Conservation (phyloP, 495 filamentous ascomycete genomes). For the Endocarpon pusillum region DNA sequence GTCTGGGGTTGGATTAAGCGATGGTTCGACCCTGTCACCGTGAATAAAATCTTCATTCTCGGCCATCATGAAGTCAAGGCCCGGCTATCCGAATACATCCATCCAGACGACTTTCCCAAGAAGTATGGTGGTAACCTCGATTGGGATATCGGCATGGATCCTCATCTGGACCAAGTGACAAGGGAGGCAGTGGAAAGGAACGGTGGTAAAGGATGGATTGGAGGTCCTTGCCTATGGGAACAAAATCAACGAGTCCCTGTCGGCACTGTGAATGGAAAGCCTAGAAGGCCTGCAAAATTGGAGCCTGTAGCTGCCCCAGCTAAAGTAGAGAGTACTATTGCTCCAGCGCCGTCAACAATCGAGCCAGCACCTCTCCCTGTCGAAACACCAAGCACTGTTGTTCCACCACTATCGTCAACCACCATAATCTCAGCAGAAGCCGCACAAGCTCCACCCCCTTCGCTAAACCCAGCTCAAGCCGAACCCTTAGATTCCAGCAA, state of each 20-base stretch:
- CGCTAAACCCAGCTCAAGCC: not conserved
- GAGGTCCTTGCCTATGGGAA: conserved; percentile 16
- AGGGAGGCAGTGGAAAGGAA: conserved; percentile 24
- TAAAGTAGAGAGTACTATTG: not conserved
- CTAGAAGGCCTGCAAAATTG: conserved; percentile 10
- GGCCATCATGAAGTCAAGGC: conserved; percentile 46
- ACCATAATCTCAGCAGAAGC: not conserved
- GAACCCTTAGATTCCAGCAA: too few relatives aligned
- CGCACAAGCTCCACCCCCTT: not conserved
- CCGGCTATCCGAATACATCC: conserved; percentile 64
- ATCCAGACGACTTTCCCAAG: conserved; percentile 62
- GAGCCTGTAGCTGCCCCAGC: not conserved
- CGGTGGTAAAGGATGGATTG: conserved; percentile 14
- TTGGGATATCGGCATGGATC: conserved; percentile 58
- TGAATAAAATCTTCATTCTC: conserved; percentile 86
- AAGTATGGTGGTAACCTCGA: conserved; percentile 72
- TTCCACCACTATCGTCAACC: not conserved
- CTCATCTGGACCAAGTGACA: conserved; percentile 46
- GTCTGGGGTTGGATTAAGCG: conserved; percentile 92
- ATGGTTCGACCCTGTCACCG: conserved; percentile 89
- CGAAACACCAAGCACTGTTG: not conserved
- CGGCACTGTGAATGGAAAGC: conserved; percentile 24
- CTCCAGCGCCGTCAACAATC: not conserved
- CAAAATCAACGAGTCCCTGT: conserved; percentile 26
- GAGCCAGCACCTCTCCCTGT: too few relatives aligned